Evolutionary conservation across 1,139 yeast genomes (phyloP), one percentile per base, ranked within the genome.

Genomic region (Candida labiduridarum): DNA sequence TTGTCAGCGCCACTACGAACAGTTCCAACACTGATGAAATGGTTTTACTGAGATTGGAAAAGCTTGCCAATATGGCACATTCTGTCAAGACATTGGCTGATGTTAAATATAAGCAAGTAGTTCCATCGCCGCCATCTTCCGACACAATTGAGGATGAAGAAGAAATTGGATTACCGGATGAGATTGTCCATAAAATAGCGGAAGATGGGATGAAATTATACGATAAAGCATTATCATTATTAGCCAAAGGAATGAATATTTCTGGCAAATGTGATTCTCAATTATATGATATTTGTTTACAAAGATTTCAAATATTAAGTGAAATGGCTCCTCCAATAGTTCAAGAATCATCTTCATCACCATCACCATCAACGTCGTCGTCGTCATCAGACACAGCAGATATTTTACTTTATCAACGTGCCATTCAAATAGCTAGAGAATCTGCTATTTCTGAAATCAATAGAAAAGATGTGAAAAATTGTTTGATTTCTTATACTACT

Each of bases 71-170:
- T 1, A 90, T 90, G 70, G 90, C 97, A 0, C 95, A 90, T 64
- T 96, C 96, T 0, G 85, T 94, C 19, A 85, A 86, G 57, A 74
- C 91, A 39, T 91, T 87, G 72, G 98, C 98, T 0, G 97, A 91
- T 58, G 92, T 91, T 25, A 94, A 94, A 67, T 90, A 86, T 61
- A 79, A 87, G 47, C 97, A 92, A 67, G 73, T 91, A 56, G 81
- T 87, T 30, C 96, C 96, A 3, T 76, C 84, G 29, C 89, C 94
- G 1, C 91, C 91, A 1, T 82, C 87, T 0, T 71, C 74, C 18
- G 75, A 73, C 44, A 69, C 68, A 2, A 58, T 65, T 15, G 79
- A 76, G 49, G 80, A 79, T 52, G 78, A 73, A 38, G 33, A 39
- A 14, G 42, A 39, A 25, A 27, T 39, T 25, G 42, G 43, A 10